Evolutionary conservation across 2,329 filamentous ascomycete species (phyloP), one percentile per base, ranked within the genome.

Genomic region (Penicillium sp.): DNA sequence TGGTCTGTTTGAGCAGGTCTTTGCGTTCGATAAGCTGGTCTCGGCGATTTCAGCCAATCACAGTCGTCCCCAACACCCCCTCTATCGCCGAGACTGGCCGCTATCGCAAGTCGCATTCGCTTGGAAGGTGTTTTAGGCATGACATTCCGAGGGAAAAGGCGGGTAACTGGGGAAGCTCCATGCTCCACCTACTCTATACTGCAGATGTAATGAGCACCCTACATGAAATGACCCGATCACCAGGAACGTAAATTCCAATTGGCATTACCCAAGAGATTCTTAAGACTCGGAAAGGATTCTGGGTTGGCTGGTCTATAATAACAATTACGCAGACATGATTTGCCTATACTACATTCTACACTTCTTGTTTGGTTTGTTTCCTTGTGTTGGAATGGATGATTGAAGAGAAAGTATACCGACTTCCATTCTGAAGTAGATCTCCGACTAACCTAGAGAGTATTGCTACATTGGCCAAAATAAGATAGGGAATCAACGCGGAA

Each of bases 21-120:
- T 40, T 40, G 37, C 37, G 37, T 45, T 29, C 44, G 62, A 64
- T 63, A 64, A 64, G 60, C 51, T 60, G 4, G 11, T 7, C 28
- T 65, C 62, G 62, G 62, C 42, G n/a, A 11, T 48, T 14, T 21
- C 0, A 29, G 16, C 62, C 62, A 65, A 65, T 64, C 37, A 59
- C 0, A 13, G 10, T 16, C n/a, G 2, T 8, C 40, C 3, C 14
- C 18, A 24, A 6, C 8, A 23, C 11, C 9, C 4, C 9, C 14
- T 6, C 1, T 36, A 61, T 55, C 56, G 58, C 62, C 62, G 62
- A 63, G 34, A 16, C 49, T 51, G 51, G 33, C 55, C 51, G 51
- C 55, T 31, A 36, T 56, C 45, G 23, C 18, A 26, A n/a, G 44
- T 24, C 6, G 6, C 36, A 13, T 40, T 47, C 31, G 11, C 31